Percentiles rank a stretch among this genome's conserved stretches.
phyloP scores from a whole-genome alignment of 768 basidiomycete genomes.

The Thelephora ganbajun region DNA sequence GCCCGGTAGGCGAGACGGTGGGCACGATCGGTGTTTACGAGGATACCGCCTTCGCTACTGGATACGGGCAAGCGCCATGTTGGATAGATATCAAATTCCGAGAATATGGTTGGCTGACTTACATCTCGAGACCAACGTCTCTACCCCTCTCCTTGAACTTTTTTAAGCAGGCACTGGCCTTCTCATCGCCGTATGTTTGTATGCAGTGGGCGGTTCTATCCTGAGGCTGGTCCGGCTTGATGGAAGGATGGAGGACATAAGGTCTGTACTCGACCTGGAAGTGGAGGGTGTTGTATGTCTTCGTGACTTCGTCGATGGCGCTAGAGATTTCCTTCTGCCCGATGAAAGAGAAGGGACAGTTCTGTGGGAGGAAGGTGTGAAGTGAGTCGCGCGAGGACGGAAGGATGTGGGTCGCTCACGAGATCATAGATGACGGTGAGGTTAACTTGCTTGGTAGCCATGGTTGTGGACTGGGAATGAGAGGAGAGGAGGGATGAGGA shows the following conservation, averaged over 20 bases:
- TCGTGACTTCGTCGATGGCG: constrained; percentile 20
- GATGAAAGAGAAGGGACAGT: constrained; percentile 30
- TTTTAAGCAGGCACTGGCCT: constrained; percentile 17
- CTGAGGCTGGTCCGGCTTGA: constrained; percentile 17
- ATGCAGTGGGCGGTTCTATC: constrained; percentile 16
- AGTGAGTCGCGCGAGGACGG: background rate
- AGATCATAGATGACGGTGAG: constrained; percentile 21
- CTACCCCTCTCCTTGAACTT: constrained; percentile 21
- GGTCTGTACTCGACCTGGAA: constrained; percentile 34
- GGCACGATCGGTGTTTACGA: constrained; percentile 53
- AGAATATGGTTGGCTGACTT: constrained; percentile 13
- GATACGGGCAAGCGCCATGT: background rate
- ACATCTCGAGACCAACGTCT: constrained; percentile 30
- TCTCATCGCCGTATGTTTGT: constrained; percentile 27
- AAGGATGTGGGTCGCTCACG: constrained; percentile 13
- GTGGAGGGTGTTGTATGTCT: constrained; percentile 13
- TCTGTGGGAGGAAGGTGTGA: constrained; percentile 9
- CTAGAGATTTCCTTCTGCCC: constrained; percentile 24
- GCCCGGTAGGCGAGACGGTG: constrained; percentile 66
- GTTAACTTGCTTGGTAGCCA: constrained; percentile 10
- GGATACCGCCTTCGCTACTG: constrained; percentile 45
- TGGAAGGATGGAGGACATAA: constrained; percentile 27
- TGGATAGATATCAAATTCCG: background rate
- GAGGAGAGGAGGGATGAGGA: background rate
- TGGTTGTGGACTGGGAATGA: background rate